phyloP scores from a whole-genome alignment of 176 grass and related monocot genomes.

The Tillandsia leiboldiana region DNA sequence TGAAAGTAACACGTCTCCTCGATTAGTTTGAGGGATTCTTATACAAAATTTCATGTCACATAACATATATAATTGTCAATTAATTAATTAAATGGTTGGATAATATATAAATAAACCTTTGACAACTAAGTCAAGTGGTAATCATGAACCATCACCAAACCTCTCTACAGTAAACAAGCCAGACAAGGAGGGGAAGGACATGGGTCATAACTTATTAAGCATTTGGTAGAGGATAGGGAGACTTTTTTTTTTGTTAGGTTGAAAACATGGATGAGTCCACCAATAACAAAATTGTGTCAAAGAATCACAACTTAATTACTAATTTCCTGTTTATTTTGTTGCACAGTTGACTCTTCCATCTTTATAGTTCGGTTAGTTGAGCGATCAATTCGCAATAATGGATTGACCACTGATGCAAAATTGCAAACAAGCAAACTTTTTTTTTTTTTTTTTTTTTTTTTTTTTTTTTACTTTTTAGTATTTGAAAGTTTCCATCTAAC shows the following conservation, averaged over 20 bases:
- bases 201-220: background rate
- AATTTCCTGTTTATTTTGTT: slow-evolving; percentile 15
- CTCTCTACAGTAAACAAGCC: too few species aligned
- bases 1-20: too few species aligned
- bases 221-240: background rate
- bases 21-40: too few species aligned
- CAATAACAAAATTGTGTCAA: background rate
- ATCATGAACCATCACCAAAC: too few species aligned
- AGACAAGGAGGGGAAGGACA: background rate
- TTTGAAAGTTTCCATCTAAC: background rate
- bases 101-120: too few species aligned
- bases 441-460: slow-evolving; percentile 5
- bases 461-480: background rate
- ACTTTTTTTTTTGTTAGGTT: too few species aligned
- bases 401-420: slow-evolving; percentile 22
- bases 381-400: slow-evolving; percentile 32
- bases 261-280: background rate
- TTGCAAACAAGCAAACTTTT: slow-evolving; percentile 5
- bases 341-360: slow-evolving; percentile 18
- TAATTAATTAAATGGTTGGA: too few species aligned
- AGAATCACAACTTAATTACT: background rate
- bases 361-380: slow-evolving; percentile 23
- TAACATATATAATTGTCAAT: too few species aligned
- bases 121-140: too few species aligned
- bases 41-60: too few species aligned